Conservation (phyloP, 768 basidiomycete species). For the Suillus luteus region DNA sequence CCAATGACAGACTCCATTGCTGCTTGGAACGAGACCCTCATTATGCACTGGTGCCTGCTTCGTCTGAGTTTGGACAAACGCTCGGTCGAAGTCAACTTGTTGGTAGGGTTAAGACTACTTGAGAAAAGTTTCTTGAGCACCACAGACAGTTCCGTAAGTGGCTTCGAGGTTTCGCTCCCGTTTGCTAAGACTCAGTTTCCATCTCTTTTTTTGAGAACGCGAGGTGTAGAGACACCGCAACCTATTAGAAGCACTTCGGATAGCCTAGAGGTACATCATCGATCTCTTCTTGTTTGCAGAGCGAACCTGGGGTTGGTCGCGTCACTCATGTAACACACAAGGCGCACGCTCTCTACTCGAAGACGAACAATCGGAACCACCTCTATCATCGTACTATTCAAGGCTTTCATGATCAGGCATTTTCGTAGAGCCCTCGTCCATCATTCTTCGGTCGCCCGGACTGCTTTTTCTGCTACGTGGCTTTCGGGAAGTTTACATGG, state of each 20-base stretch:
- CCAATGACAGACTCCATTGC: not conserved
- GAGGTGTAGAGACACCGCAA: not conserved
- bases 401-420: not conserved
- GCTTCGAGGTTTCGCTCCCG: no score
- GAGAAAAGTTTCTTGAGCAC: not conserved
- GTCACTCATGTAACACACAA: not conserved
- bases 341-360: not conserved
- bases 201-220: not conserved
- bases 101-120: not conserved
- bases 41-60: not conserved
- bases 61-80: not conserved
- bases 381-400: not conserved
- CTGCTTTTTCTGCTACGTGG: slow-evolving; percentile 22
- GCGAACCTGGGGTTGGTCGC: no score
- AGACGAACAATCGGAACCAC: not conserved
- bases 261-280: not conserved
- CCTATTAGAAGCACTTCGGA: not conserved
- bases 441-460: slow-evolving; percentile 16
- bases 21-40: not conserved
- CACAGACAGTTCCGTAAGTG: not conserved
- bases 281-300: not conserved
- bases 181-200: no score
- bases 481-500: slow-evolving; percentile 19
- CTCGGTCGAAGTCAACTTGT: not conserved
- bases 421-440: not conserved